These are phyloP conservation scores for Paecilomyces dactylethromorphus DNA, from an alignment of 2,329 filamentous ascomycete species.

Conservation along the genomic window DNA sequence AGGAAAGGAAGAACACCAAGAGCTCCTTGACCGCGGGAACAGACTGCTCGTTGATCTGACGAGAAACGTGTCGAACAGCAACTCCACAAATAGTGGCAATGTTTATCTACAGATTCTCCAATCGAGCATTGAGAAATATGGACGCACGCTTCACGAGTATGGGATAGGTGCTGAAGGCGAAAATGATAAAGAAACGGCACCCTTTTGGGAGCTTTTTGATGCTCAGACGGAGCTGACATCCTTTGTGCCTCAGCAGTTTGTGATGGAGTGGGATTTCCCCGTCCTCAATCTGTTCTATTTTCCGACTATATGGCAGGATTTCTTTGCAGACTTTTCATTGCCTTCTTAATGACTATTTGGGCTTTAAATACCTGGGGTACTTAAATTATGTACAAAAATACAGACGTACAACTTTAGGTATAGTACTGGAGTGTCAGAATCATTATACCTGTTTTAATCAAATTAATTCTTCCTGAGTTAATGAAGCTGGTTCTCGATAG, in stretches of 20 bases:
- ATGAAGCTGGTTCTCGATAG: too few relatives aligned
- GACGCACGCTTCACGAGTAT: constrained; percentile 37
- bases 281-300: constrained; percentile 47
- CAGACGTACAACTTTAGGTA: too few relatives aligned
- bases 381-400: too few relatives aligned
- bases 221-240: constrained; percentile 45
- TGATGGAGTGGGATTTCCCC: constrained; percentile 54
- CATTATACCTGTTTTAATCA: too few relatives aligned
- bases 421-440: too few relatives aligned
- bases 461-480: too few relatives aligned
- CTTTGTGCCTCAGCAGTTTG: constrained; percentile 50
- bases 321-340: constrained; percentile 40
- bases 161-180: not conserved
- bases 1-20: constrained; percentile 28
- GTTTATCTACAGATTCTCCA: constrained; percentile 46
- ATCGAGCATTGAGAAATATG: constrained; percentile 46
- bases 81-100: constrained; percentile 35
- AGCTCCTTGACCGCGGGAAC: constrained; percentile 39
- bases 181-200: constrained; percentile 11
- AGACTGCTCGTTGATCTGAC: constrained; percentile 38
- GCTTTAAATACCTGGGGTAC: not conserved
- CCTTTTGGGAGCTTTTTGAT: constrained; percentile 28
- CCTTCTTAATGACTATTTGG: constrained; percentile 10
- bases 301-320: constrained; percentile 41
- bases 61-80: constrained; percentile 17